Conservation (phyloP, 2,329 filamentous ascomycete genomes). For the Pseudogymnoascus verrucosus region DNA sequence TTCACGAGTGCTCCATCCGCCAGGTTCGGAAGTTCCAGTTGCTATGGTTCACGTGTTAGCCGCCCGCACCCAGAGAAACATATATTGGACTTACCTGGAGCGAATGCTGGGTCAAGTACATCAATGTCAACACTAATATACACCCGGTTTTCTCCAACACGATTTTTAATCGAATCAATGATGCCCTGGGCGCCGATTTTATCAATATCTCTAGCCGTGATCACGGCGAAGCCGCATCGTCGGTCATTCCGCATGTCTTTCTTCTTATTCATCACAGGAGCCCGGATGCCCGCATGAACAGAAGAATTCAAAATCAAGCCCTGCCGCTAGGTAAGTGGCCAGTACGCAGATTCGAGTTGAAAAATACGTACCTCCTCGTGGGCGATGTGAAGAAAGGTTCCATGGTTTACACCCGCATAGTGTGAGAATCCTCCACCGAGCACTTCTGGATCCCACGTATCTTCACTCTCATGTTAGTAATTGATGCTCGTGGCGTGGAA, state of each 20-base stretch:
- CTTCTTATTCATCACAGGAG: slow-evolving; percentile 37
- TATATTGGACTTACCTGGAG: slow-evolving; percentile 33
- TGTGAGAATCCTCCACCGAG: slow-evolving; percentile 33
- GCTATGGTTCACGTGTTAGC: slow-evolving; percentile 19
- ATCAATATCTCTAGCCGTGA: slow-evolving; percentile 47
- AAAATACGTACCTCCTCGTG: slow-evolving; percentile 22
- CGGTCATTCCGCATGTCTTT: slow-evolving; percentile 49
- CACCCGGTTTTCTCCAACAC: slow-evolving; percentile 44
- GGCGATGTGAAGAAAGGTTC: slow-evolving; percentile 28
- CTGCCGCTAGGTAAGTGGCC: slow-evolving; percentile 14
- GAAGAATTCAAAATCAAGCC: slow-evolving; percentile 50
- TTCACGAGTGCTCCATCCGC: slow-evolving; percentile 54
- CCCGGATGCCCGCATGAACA: slow-evolving; percentile 54
- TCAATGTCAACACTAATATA: slow-evolving; percentile 46
- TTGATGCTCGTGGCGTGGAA: too few relatives aligned
- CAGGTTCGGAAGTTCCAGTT: slow-evolving; percentile 49
- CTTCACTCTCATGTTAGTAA: slow-evolving; percentile 24
- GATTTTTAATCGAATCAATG: slow-evolving; percentile 36
- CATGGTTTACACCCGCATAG: slow-evolving; percentile 26
- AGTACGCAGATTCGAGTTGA: background rate
- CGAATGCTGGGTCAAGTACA: slow-evolving; percentile 42
- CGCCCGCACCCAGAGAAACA: background rate
- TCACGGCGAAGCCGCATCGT: slow-evolving; percentile 49
- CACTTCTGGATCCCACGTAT: slow-evolving; percentile 44
- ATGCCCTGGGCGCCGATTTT: slow-evolving; percentile 35